Percentiles rank a stretch among this genome's conserved stretches.
These are phyloP conservation scores for Oenanthe javanica DNA, from an alignment of 140 eudicot genomes.

Conservation along the genomic window DNA sequence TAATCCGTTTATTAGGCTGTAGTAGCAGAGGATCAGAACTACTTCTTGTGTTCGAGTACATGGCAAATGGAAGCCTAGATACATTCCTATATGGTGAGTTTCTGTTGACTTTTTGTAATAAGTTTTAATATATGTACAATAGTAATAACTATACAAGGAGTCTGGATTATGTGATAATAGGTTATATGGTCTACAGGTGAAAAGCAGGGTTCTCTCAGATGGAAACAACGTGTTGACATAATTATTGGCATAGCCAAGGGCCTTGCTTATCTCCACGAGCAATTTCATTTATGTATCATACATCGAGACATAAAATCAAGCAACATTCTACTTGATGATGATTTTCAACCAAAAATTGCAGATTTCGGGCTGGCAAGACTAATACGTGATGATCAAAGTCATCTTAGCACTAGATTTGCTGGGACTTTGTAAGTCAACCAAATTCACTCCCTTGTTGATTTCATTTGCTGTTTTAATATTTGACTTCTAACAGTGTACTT, in stretches of 20 bases:
- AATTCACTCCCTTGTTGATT: neutral
- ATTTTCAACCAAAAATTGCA: constrained; percentile 49
- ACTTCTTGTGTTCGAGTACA: constrained; percentile 40
- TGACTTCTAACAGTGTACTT: neutral
- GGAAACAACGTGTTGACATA: constrained; percentile 42
- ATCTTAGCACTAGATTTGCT: constrained; percentile 39
- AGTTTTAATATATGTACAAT: too few relatives aligned
- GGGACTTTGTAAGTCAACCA: constrained; percentile 43
- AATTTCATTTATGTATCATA: constrained; percentile 43
- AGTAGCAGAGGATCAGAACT: constrained; percentile 33
- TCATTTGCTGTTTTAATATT: neutral
- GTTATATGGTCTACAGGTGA: constrained; percentile 23
- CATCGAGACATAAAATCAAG: constrained; percentile 58
- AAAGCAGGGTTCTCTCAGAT: constrained; percentile 33
- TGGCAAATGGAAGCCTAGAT: constrained; percentile 49
- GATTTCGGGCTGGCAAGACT: constrained; percentile 39
- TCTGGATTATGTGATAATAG: neutral
- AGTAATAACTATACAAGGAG: neutral
- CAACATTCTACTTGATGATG: constrained; percentile 41
- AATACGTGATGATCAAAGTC: constrained; percentile 42
- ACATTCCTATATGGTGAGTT: constrained; percentile 34
- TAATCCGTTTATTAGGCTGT: constrained; percentile 44
- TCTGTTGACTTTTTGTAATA: neutral
- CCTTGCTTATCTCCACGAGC: constrained; percentile 45
- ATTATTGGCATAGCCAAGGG: constrained; percentile 9